phyloP scores from a whole-genome alignment of 1,284 basidiomycete genomes.

The Fomes fomentarius region DNA sequence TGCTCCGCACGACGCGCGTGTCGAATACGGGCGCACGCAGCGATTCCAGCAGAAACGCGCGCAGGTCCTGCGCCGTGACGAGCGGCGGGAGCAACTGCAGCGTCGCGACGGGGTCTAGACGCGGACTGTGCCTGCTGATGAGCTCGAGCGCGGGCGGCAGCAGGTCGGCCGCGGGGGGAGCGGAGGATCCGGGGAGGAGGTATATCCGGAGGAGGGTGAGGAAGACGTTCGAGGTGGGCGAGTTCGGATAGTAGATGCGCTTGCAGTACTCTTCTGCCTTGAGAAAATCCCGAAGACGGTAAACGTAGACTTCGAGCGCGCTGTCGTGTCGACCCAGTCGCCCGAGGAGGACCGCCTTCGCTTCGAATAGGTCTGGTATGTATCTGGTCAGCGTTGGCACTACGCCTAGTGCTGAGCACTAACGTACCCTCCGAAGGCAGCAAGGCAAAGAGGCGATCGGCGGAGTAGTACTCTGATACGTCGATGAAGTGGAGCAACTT shows the following conservation, averaged over 20 bases:
- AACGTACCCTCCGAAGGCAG: constrained; percentile 74
- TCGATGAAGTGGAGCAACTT: constrained; percentile 83
- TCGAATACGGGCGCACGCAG: constrained; percentile 72
- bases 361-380: constrained; percentile 72
- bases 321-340: constrained; percentile 90
- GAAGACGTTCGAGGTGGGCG: constrained; percentile 72
- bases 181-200: constrained; percentile 61
- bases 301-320: constrained; percentile 92
- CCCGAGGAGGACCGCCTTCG: constrained; percentile 89
- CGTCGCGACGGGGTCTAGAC: constrained; percentile 80
- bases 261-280: constrained; percentile 96
- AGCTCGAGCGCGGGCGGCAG: constrained; percentile 83
- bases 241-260: constrained; percentile 67
- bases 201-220: constrained; percentile 87
- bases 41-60: constrained; percentile 79
- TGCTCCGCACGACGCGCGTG: constrained; percentile 64
- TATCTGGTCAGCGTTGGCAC: not conserved
- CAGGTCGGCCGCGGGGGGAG: constrained; percentile 42
- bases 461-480: constrained; percentile 70
- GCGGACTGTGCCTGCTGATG: constrained; percentile 81
- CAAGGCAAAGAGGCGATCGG: constrained; percentile 80
- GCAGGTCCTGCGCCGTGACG: constrained; percentile 79
- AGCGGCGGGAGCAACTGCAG: constrained; percentile 88
- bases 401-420: not conserved
- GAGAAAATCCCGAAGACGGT: constrained; percentile 77